Conservation (phyloP, 345 rosid species). For the Xanthoceras sorbifolium region DNA sequence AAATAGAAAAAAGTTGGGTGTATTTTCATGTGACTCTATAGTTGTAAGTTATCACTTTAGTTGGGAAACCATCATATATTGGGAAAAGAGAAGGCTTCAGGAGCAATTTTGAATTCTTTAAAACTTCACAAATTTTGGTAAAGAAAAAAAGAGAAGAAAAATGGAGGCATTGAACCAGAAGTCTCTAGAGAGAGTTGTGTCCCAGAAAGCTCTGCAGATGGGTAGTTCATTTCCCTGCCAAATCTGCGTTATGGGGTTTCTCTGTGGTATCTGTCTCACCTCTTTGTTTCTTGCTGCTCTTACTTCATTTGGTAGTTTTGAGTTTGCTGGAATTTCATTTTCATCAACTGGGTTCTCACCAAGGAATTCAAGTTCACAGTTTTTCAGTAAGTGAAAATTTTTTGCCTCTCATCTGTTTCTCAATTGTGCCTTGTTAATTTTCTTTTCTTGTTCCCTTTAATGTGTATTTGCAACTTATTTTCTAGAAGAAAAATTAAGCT, state of each 20-base stretch:
- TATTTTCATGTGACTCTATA: constrained; percentile 30
- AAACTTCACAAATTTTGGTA: not conserved
- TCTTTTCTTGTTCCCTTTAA: not conserved
- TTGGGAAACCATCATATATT: constrained; percentile 17
- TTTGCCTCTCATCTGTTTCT: not conserved
- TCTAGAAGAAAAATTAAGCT: not conserved
- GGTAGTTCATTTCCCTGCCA: constrained; percentile 90
- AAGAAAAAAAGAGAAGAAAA: not conserved
- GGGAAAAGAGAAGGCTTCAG: not conserved
- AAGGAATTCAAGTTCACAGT: constrained; percentile 57
- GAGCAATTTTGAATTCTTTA: not conserved
- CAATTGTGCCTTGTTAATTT: not conserved
- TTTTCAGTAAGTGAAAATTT: constrained; percentile 47
- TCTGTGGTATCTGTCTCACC: constrained; percentile 85
- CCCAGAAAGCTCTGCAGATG: constrained; percentile 82
- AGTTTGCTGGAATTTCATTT: constrained; percentile 53
- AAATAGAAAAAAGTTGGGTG: constrained; percentile 4
- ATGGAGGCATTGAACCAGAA: constrained; percentile 67
- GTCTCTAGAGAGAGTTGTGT: constrained; percentile 75
- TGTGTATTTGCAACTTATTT: not conserved
- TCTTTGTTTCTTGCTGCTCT: constrained; percentile 82
- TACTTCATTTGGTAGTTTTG: constrained; percentile 69
- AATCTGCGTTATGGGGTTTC: constrained; percentile 85
- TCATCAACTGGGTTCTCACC: constrained; percentile 47
- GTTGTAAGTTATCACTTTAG: constrained; percentile 11